Conservation (phyloP, 1,139 yeast genomes). For the Suhomyces maxii region DNA sequence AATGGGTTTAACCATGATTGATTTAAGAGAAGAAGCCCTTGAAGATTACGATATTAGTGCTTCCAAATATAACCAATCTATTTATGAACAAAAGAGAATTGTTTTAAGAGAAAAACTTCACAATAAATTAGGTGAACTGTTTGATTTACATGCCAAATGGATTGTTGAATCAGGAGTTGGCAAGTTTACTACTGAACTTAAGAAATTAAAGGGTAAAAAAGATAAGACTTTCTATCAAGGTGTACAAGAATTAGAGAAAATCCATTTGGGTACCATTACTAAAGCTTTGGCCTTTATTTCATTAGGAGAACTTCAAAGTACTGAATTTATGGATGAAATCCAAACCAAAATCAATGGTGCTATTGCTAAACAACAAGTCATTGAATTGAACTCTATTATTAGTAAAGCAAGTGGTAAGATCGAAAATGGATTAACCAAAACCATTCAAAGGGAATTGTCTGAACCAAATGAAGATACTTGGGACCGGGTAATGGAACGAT, state of each 20-base stretch:
- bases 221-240: constrained; percentile 5
- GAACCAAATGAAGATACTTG: constrained; percentile 56
- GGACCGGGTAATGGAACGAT: constrained; percentile 56
- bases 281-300: constrained; percentile 22
- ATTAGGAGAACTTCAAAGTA: constrained; percentile 22
- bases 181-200: constrained; percentile 6
- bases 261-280: constrained; percentile 15
- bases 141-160: constrained; percentile 27
- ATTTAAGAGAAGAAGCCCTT: constrained; percentile 47
- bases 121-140: constrained; percentile 42
- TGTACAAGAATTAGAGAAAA: constrained; percentile 5
- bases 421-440: constrained; percentile 38
- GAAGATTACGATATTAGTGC: constrained; percentile 66
- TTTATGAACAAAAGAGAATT: constrained; percentile 61
- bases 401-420: constrained; percentile 42
- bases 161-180: constrained; percentile 8
- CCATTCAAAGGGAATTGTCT: constrained; percentile 37
- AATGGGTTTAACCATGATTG: constrained; percentile 42
- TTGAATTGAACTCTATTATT: constrained; percentile 45
- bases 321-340: constrained; percentile 15
- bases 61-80: constrained; percentile 64
- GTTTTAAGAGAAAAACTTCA: constrained; percentile 50
- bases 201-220: constrained; percentile 9
- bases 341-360: constrained; percentile 22
- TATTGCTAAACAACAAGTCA: constrained; percentile 40